A percentile compares a stretch with the other conserved stretches of the same genome.
phyloP scores from a whole-genome alignment of 2,329 filamentous ascomycete species.

The Fusarium chuoi region DNA sequence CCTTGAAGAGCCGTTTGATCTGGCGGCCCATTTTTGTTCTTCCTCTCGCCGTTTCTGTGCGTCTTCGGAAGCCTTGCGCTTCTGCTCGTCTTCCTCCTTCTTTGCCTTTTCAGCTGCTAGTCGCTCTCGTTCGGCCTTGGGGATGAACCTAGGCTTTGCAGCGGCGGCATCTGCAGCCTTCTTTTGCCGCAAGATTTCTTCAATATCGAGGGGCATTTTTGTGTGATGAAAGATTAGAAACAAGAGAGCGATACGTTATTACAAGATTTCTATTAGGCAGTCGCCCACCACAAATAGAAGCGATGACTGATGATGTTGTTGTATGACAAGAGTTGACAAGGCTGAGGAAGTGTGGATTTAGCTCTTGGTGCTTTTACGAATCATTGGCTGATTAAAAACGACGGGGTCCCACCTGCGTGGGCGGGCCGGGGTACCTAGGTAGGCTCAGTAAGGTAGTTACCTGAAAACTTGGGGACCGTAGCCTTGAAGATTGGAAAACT shows the following conservation, averaged over 20 bases:
- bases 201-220: constrained; percentile 73
- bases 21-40: constrained; percentile 51
- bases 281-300: background rate
- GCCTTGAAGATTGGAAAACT: constrained; percentile 35
- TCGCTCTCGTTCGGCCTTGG: constrained; percentile 83
- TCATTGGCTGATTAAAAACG: constrained; percentile 2
- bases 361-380: background rate
- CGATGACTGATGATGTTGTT: constrained; percentile 5
- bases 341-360: constrained; percentile 30
- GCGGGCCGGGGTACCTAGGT: background rate
- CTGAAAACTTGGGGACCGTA: constrained; percentile 37
- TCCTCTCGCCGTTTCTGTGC: constrained; percentile 80
- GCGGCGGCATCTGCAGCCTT: constrained; percentile 85
- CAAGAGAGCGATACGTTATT: background rate
- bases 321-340: constrained; percentile 26
- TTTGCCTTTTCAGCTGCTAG: constrained; percentile 81
- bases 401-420: constrained; percentile 1
- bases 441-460: background rate
- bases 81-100: constrained; percentile 73
- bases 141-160: constrained; percentile 87
- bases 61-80: constrained; percentile 61
- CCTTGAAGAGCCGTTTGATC: constrained; percentile 43
- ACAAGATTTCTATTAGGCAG: background rate
- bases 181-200: constrained; percentile 86
- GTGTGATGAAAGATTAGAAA: background rate